Percentiles rank a stretch among this genome's conserved stretches.
These are phyloP conservation scores for Protomyces inouyei DNA, from an alignment of 1,139 yeast species.

Conservation along the genomic window DNA sequence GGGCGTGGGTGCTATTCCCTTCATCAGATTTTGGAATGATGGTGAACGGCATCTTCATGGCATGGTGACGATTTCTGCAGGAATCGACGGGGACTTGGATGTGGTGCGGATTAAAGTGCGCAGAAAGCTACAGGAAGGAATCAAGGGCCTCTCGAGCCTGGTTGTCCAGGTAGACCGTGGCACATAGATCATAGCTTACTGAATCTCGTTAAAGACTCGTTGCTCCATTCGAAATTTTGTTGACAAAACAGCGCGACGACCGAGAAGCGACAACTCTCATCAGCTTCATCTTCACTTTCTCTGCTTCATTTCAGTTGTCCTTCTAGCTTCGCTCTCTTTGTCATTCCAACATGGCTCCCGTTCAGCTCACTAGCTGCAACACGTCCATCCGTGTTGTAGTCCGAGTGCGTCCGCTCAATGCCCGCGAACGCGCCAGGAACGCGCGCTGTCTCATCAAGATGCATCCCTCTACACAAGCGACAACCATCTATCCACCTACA, in stretches of 20 bases:
- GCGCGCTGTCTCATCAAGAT: constrained; percentile 34
- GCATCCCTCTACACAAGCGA: constrained; percentile 33
- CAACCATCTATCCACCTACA: constrained; percentile 25
- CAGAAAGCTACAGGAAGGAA: constrained; percentile 47
- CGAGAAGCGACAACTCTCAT: neutral
- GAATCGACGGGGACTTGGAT: constrained; percentile 28
- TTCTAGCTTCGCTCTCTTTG: neutral
- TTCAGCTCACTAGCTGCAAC: neutral
- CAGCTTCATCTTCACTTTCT: neutral
- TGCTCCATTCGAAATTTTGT: neutral
- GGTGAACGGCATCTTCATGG: constrained; percentile 44
- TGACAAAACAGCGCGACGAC: neutral
- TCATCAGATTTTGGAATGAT: constrained; percentile 88
- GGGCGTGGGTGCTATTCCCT: constrained; percentile 79
- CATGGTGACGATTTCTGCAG: constrained; percentile 35
- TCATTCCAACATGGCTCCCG: neutral
- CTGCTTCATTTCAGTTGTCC: neutral
- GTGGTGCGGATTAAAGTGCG: constrained; percentile 14
- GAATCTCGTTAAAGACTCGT: neutral
- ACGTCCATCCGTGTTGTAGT: constrained; percentile 40
- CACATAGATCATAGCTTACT: neutral
- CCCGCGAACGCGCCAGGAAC: constrained; percentile 34
- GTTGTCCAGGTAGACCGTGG: constrained; percentile 27
- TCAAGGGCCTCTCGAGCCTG: constrained; percentile 22
- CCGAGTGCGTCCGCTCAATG: constrained; percentile 41